Evolutionary conservation across 176 grass and related monocot species (phyloP), one percentile per base, ranked within the genome.

Genomic region (Oryza glaberrima): DNA sequence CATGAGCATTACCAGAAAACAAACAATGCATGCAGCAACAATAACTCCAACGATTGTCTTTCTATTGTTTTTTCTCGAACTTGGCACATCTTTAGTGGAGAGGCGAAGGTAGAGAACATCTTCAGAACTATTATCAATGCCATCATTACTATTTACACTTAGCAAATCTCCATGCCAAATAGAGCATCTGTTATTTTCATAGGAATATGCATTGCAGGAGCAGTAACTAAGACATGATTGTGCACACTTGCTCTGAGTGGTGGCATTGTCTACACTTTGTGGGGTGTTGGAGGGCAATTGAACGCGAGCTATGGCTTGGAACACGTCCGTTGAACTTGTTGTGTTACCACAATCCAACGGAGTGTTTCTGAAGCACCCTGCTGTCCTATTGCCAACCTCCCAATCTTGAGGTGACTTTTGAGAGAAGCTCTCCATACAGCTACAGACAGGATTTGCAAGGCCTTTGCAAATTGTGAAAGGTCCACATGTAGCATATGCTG

Each of bases 141-240:
- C 58, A 63, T 63, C 58, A 23, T 63, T 63, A 4, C 2, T n/a
- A 22, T 63, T 63, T 10, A 63, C 58, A 46, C 86, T 90, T 38
- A 86, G 65, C 51, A 90, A 75, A 30, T 86, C 73, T 20, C 83
- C 83, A 66, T 77, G 78, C 84, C 78, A 90, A 13, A 86, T 26
- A 11, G 28, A 75, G 45, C 84, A 90, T 26, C 32, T 45, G 67
- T 20, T 73, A 67, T 15, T 45, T 61, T 69, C 75, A 4, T 61
- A 85, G 67, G 80, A 89, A 23, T 63, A 63, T 2, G 58, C 58
- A 63, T 9, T 63, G 58, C 58, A 63, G 20, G 58, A 22, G 58
- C 20, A 63, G 58, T 22, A n/a, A 63, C 20, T 63, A 8, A 63
- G 20, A 63, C 20, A 63, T 3, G 58, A 7, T 23, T 23, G 58